Evolutionary conservation across 192 early-diverging fungal species (phyloP).

Genomic region (Chytriomyces confervae): DNA sequence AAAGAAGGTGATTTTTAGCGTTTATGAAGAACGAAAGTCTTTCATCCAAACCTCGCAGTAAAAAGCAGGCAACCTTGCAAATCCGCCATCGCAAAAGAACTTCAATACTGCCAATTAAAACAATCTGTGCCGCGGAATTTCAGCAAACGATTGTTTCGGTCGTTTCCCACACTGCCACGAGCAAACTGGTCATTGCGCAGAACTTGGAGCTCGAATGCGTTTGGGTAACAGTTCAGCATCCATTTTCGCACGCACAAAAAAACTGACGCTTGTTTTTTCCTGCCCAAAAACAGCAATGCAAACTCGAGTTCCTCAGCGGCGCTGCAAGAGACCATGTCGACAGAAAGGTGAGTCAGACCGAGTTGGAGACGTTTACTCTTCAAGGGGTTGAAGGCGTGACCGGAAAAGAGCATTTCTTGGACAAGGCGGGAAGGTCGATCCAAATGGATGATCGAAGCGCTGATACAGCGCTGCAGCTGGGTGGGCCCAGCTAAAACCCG

Average conservation of each 20-base stretch:
- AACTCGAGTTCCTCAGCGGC: constrained; percentile 9
- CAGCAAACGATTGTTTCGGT: constrained; percentile 21
- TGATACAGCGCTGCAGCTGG: neutral
- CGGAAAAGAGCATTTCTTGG: constrained; percentile 19
- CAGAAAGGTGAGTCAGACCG: constrained; percentile 3
- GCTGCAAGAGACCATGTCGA: constrained; percentile 9
- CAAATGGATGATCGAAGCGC: neutral
- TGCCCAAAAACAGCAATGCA: constrained; percentile 13
- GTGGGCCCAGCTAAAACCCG: neutral
- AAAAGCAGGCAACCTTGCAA: neutral
- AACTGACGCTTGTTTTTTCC: neutral
- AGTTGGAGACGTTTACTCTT: neutral
- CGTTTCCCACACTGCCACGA: constrained; percentile 20
- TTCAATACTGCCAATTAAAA: constrained; percentile 14
- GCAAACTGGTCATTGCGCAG: constrained; percentile 8
- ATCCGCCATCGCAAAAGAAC: constrained; percentile 2
- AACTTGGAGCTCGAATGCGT: constrained; percentile 4
- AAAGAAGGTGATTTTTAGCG: constrained; percentile 2
- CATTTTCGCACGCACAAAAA: neutral
- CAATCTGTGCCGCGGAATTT: constrained; percentile 26
- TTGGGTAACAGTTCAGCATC: constrained; percentile 4
- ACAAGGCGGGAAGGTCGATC: constrained; percentile 8
- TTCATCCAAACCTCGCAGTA: neutral
- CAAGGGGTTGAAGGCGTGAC: constrained; percentile 3
- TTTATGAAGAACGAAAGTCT: neutral